Evolutionary conservation across 306 rosid genomes (phyloP).

Genomic region (Quercus agrifolia): DNA sequence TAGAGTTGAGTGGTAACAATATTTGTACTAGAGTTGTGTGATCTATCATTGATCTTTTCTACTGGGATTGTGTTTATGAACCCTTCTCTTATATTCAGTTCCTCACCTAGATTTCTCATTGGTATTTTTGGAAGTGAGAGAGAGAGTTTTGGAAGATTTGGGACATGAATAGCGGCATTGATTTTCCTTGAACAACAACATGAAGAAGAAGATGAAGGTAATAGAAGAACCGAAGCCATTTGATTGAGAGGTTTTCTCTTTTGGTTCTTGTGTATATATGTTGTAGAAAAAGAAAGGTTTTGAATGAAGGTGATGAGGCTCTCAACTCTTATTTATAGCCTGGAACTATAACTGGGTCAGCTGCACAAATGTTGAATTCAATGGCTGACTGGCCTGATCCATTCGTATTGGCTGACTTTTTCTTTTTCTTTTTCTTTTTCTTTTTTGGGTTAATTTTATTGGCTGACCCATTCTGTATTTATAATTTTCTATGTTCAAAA

Average conservation of each 20-base stretch:
- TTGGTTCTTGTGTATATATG: no score
- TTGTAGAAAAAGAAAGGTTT: no score
- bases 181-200: no score
- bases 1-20: conserved; percentile 30
- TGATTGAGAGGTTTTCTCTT: no score
- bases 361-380: background rate
- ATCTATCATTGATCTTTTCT: background rate
- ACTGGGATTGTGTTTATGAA: conserved; percentile 22
- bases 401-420: background rate
- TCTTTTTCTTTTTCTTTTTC: background rate
- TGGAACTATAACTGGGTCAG: conserved; percentile 16
- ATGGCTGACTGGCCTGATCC: background rate
- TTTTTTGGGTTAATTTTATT: background rate
- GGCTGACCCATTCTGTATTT: no score
- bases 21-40: background rate
- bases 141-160: no score
- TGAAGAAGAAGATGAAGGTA: no score
- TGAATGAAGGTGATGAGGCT: background rate
- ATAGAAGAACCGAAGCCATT: no score
- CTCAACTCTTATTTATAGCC: conserved; percentile 5
- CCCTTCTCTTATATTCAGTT: no score
- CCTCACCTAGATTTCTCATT: no score
- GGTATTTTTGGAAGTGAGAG: conserved; percentile 1
- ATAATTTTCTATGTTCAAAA: no score
- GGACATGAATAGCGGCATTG: no score